Evolutionary conservation across 1,284 basidiomycete genomes (phyloP).

Genomic region (Pseudozyma pruni): DNA sequence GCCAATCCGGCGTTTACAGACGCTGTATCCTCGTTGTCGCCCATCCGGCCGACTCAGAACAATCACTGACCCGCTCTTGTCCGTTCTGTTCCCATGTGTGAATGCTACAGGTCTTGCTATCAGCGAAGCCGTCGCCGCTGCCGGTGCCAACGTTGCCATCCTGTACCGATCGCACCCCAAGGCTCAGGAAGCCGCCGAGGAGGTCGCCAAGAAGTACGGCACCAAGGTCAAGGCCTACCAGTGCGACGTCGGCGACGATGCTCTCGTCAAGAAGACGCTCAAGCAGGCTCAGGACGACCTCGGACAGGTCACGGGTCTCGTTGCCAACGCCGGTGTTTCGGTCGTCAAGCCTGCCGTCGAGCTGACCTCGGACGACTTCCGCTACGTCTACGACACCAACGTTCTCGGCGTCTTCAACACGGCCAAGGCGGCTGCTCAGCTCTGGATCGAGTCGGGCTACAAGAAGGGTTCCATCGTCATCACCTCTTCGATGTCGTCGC

Average conservation of each 20-base stretch:
- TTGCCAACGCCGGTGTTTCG: slow-evolving; percentile 66
- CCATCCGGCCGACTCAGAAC: too few species aligned
- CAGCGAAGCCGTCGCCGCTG: slow-evolving; percentile 61
- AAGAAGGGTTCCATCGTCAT: slow-evolving; percentile 68
- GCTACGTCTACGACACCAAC: slow-evolving; percentile 67
- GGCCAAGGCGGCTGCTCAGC: slow-evolving; percentile 64
- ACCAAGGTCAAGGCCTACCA: slow-evolving; percentile 67
- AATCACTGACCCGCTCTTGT: too few species aligned
- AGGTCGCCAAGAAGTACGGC: slow-evolving; percentile 63
- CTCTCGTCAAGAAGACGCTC: slow-evolving; percentile 62
- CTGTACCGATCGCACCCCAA: slow-evolving; percentile 66
- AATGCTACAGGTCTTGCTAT: slow-evolving; percentile 61
- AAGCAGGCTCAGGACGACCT: slow-evolving; percentile 62
- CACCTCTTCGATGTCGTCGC: slow-evolving; percentile 66
- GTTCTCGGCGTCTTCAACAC: slow-evolving; percentile 68
- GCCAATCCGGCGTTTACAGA: too few species aligned
- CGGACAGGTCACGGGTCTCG: slow-evolving; percentile 62
- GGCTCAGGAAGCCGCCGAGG: slow-evolving; percentile 62
- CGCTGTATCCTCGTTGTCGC: too few species aligned
- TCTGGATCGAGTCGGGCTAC: slow-evolving; percentile 66
- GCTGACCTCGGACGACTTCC: slow-evolving; percentile 65
- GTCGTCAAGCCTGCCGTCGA: slow-evolving; percentile 68
- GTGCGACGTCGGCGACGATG: slow-evolving; percentile 66
- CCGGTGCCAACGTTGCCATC: slow-evolving; percentile 67
- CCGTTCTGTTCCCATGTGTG: too few species aligned